Evolutionary conservation across 192 early-diverging fungal species (phyloP), one percentile per base, ranked within the genome.

Genomic region (Podila minutissima): DNA sequence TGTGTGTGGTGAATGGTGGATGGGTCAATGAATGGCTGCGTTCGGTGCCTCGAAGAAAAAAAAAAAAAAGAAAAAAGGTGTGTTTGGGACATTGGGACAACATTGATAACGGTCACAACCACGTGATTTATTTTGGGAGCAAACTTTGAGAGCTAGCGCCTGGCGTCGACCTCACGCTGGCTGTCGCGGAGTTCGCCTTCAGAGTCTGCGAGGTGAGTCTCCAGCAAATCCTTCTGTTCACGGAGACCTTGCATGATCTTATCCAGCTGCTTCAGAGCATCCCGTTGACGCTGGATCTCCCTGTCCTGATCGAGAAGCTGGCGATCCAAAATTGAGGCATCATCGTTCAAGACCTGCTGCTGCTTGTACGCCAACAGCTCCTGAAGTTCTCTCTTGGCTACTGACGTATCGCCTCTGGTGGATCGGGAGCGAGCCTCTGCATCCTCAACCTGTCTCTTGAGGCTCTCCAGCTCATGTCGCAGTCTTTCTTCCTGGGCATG

Each of bases 351-450:
- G 17, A 86, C 87, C 67, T 88, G 86, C 33, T 84, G 75, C 38
- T 87, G 74, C 49, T 90, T 90, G 49, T 87, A 90, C 24, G 84
- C 87, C 37, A 87, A 83, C 38, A 90, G 59, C 8, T 83, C 86
- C 49, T 85, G 83, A 24, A 86, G 86, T 61, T 90, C 85, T 32
- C 78, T 74, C 69, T 69, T 73, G 2, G 81, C 33, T 2, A 78
- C 71, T 9, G 74, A 53, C 0, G 72, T 64, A 11, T 82, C 78
- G 31, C 64, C 77, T 28, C 68, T 74, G n/a, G 62, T 70, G 19
- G 66, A 51, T 9, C 69, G 64, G 58, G 74, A 55, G 26, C 63
- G 69, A 29, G 62, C 75, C 69, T 90, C 86, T 0, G 86, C 89
- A 28, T 84, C 84, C 38, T 83, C 75, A n/a, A 87, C 75, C 53